These are phyloP conservation scores for Beauveria varroae DNA, from an alignment of 2,329 filamentous ascomycete species.

Conservation along the genomic window DNA sequence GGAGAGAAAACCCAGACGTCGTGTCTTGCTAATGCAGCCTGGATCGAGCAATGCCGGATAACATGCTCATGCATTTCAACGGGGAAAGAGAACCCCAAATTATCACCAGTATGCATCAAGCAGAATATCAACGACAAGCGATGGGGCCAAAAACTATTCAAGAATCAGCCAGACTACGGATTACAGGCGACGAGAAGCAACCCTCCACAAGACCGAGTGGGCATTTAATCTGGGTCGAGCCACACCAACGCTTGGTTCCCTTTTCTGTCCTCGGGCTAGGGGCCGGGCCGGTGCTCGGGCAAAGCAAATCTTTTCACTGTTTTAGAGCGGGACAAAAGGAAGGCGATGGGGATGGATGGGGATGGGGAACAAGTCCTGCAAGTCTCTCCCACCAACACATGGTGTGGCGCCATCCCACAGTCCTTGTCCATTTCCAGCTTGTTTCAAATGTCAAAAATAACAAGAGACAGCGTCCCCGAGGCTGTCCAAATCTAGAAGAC, in stretches of 20 bases:
- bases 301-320: background rate
- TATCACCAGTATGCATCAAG: background rate
- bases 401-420: background rate
- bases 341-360: background rate
- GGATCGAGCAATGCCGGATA: background rate
- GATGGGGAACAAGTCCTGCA: background rate
- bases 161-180: background rate
- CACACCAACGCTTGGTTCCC: background rate
- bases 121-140: too few species aligned
- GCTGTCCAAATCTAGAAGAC: background rate
- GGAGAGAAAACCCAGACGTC: background rate
- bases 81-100: too few species aligned
- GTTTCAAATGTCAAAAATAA: constrained; percentile 6
- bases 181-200: background rate
- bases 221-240: background rate
- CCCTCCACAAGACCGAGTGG: background rate
- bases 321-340: background rate
- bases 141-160: background rate
- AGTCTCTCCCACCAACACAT: background rate
- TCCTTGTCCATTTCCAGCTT: constrained; percentile 4
- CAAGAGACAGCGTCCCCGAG: background rate
- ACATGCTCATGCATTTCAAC: background rate
- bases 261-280: background rate
- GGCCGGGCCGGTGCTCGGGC: constrained; percentile 7
- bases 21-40: background rate